Conservation (phyloP, 2,329 filamentous ascomycete species). For the Colletotrichum destructivum region DNA sequence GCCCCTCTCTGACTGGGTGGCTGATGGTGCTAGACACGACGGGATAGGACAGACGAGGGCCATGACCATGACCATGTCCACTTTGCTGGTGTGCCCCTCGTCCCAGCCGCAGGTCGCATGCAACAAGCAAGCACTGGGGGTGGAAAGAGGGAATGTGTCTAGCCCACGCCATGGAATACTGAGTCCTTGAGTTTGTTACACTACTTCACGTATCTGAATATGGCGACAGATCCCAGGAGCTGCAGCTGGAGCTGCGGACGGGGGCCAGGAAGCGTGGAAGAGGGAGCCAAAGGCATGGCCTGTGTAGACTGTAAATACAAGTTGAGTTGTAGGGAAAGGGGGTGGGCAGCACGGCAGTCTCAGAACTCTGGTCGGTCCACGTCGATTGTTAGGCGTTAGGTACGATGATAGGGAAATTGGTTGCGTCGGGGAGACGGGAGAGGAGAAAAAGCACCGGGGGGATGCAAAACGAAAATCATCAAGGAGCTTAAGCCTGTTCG, state of each 20-base stretch:
- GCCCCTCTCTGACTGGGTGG: constrained; percentile 36
- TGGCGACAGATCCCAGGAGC: constrained; percentile 22
- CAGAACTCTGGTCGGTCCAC: constrained; percentile 11
- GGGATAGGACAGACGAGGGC: constrained; percentile 29
- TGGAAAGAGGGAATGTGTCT: not conserved
- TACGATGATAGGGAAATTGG: not conserved
- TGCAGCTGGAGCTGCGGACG: constrained; percentile 6
- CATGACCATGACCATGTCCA: constrained; percentile 27
- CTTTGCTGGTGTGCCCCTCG: constrained; percentile 39
- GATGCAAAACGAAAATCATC: constrained; percentile 20
- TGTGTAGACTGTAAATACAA: not conserved
- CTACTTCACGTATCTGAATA: constrained; percentile 38
- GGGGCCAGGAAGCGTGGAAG: constrained; percentile 1
- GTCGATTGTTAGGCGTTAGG: not conserved
- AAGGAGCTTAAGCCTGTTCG: constrained; percentile 15
- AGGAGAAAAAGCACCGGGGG: constrained; percentile 4
- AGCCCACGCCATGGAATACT: not conserved
- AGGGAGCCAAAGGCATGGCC: not conserved
- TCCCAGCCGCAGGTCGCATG: constrained; percentile 28
- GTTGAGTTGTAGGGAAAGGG: not conserved
- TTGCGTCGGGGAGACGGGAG: constrained; percentile 2
- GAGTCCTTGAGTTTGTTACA: constrained; percentile 23
- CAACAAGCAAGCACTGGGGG: constrained; percentile 27
- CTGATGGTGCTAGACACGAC: constrained; percentile 29
- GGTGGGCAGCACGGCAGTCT: constrained; percentile 4